Evolutionary conservation across 2,329 filamentous ascomycete genomes (phyloP).

Genomic region (Erysiphe pulchra): DNA sequence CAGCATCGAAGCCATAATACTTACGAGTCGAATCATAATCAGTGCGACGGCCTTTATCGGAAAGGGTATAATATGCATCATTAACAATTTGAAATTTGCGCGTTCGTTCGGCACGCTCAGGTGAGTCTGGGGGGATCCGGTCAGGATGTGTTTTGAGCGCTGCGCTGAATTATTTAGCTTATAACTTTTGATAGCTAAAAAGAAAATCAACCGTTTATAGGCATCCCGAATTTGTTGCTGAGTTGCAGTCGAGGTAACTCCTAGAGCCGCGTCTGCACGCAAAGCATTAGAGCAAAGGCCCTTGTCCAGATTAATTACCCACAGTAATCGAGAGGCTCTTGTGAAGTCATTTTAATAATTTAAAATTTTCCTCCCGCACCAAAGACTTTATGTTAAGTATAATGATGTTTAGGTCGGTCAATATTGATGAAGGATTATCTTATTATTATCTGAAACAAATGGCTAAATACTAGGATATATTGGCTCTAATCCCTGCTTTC

Average conservation of each 20-base stretch:
- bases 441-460: too few relatives aligned
- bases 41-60: conserved; percentile 45
- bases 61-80: conserved; percentile 81
- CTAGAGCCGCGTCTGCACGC: conserved; percentile 42
- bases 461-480: too few relatives aligned
- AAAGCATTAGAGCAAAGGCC: conserved; percentile 1
- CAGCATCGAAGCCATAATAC: conserved; percentile 24
- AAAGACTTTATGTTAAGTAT: too few relatives aligned
- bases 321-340: conserved; percentile 12
- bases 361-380: too few relatives aligned
- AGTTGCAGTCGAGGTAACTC: conserved; percentile 45
- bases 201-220: conserved; percentile 48
- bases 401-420: too few relatives aligned
- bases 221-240: conserved; percentile 73
- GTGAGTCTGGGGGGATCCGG: conserved; percentile 59
- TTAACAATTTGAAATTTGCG: conserved; percentile 79
- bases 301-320: conserved; percentile 7
- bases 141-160: conserved; percentile 87
- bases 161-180: conserved; percentile 25
- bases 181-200: background rate
- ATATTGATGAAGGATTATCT: too few relatives aligned
- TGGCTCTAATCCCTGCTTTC: too few relatives aligned
- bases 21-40: conserved; percentile 60
- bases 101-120: conserved; percentile 58
- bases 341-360: too few relatives aligned